Evolutionary conservation across 2,329 filamentous ascomycete species (phyloP), one percentile per base, ranked within the genome.

Genomic region (Xylariaceae sp.): DNA sequence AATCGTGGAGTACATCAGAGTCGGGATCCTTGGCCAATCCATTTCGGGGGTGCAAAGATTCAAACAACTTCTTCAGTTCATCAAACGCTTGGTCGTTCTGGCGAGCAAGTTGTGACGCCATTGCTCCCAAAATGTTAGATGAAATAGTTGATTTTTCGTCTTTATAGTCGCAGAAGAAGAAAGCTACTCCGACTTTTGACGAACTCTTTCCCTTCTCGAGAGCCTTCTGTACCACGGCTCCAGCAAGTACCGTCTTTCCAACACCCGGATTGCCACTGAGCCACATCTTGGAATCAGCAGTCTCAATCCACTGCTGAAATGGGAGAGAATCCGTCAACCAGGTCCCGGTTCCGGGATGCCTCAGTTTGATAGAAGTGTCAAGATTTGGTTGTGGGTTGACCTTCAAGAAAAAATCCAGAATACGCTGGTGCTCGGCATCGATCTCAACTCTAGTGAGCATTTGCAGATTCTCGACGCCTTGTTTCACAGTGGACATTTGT

Each of bases 141-240:
- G 65, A 28, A 1, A 54, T 8, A n/a, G 64, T 62, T 1, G 64
- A 65, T 11, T 53, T 43, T 2, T 44, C 4, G 21, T 67, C 56
- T 33, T 67, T 70, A 53, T 72, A 73, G 51, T 73, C 68, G 51
- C 72, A 74, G 43, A 71, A 74, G 59, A 70, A 74, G 49, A 67
- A 71, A 1, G 61, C 62, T 2, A 40, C 55, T 3, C 57, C 63
- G n/a, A 63, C 29, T 12, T 31, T 48, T 4, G 52, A 31, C 3
- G 50, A 58, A 31, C 29, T 58, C 14, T 40, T 40, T 12, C 39
- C 46, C 7, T 21, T 50, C 6, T 28, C 40, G 0, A 69, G 34
- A 3, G 62, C 58, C 6, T 61, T 58, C 36, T 69, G 43, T 24
- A 69, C 64, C 2, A 70, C 47, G 9, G 63, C 36, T 1, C 63